phyloP scores from a whole-genome alignment of 2,329 filamentous ascomycete species.

The Aspergillus pseudotamarii region DNA sequence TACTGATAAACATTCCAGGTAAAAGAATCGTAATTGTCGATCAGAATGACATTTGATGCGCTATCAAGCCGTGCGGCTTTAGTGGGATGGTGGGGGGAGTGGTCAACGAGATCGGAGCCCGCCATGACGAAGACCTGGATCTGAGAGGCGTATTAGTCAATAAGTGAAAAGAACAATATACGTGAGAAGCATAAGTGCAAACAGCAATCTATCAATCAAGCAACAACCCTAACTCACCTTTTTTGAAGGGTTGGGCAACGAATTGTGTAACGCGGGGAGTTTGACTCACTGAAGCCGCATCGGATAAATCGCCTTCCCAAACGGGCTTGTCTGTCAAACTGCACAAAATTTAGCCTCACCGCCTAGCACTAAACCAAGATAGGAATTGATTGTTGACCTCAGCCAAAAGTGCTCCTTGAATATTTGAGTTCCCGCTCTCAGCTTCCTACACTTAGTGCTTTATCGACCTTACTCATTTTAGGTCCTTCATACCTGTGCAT shows the following conservation, averaged over 20 bases:
- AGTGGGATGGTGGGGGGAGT: constrained; percentile 79
- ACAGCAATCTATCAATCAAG: background rate
- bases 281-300: constrained; percentile 11
- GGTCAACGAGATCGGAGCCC: constrained; percentile 63
- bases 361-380: constrained; percentile 39
- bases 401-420: constrained; percentile 31
- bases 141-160: constrained; percentile 8
- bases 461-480: constrained; percentile 4
- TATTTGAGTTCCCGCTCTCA: constrained; percentile 31
- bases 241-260: background rate
- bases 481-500: constrained; percentile 9
- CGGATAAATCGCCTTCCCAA: constrained; percentile 16
- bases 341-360: constrained; percentile 30
- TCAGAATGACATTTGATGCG: constrained; percentile 88
- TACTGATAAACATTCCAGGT: constrained; percentile 99
- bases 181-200: background rate
- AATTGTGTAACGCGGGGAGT: constrained; percentile 4
- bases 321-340: constrained; percentile 18
- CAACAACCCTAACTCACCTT: background rate
- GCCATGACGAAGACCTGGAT: constrained; percentile 43
- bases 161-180: background rate
- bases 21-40: constrained; percentile 99
- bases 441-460: constrained; percentile 21
- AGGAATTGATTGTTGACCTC: constrained; percentile 43
- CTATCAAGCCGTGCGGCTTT: constrained; percentile 72